Evolutionary conservation across 2,329 filamentous ascomycete genomes (phyloP), one percentile per base, ranked within the genome.

Genomic region (Aspergillus arachidicola): DNA sequence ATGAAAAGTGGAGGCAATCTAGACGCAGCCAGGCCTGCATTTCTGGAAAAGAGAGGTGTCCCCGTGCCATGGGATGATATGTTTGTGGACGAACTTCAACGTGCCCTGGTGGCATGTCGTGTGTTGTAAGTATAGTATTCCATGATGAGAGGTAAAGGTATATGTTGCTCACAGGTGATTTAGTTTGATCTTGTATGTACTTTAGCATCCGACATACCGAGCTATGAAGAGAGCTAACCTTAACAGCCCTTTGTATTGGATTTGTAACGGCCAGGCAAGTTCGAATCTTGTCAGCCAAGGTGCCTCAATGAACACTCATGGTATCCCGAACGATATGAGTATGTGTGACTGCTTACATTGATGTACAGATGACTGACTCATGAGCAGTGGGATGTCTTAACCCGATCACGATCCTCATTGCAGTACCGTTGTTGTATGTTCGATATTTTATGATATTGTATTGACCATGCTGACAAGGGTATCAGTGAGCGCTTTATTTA

Each of bases 1-100:
- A 21, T 60, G 6, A 56, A 43, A 32, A 60, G 55, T 21, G 28
- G 38, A 12, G 50, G 58, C 9, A 56, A 55, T 6, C 48, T 60
- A 6, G 58, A 60, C 9, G 58, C 58, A 26, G 58, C 58, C 11
- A 48, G 50, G 26, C 50, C 58, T 3, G 28, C 32, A 21, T 36
- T 3, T 36, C 23, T 30, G 26, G 38, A 23, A 51, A 46, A 32
- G 28, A 16, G n/a, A 21, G 28, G 45, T 26, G 12, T 28, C 6
- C 6, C 7, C 10, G 48, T 51, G 28, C 4, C 16, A 11, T 51
- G 48, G 48, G 48, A 51, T 12, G 19, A 32, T 10, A 6, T 21
- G 11, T 51, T 51, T 11, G 48, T 51, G 11, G 28, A 51, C 11
- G 48, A 51, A n/a, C 48, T 51, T n/a, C 34, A 32, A n/a, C 19